Evolutionary conservation across 2,329 filamentous ascomycete species (phyloP).

Genomic region (Botrytis fragariae): DNA sequence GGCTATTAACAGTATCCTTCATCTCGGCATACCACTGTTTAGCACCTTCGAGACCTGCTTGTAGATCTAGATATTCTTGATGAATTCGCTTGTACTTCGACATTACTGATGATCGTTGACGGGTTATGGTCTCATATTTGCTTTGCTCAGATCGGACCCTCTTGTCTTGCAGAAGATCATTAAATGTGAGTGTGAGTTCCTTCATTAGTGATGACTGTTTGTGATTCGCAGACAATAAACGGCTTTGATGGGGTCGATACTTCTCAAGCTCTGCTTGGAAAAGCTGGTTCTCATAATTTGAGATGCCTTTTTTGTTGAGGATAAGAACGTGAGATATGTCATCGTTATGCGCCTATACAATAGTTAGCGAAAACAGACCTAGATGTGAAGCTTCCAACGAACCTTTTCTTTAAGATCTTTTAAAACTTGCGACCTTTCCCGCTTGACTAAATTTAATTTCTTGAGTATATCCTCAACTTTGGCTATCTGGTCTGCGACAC

Average conservation of each 20-base stretch:
- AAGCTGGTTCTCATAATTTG: slow-evolving; percentile 85
- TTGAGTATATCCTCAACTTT: slow-evolving; percentile 87
- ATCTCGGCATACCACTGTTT: slow-evolving; percentile 95
- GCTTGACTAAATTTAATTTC: slow-evolving; percentile 88
- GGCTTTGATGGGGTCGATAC: slow-evolving; percentile 87
- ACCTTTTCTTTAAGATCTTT: slow-evolving; percentile 99
- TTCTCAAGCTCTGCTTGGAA: slow-evolving; percentile 98
- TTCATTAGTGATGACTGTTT: slow-evolving; percentile 95
- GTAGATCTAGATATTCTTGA: slow-evolving; percentile 87
- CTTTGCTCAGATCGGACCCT: slow-evolving; percentile 89
- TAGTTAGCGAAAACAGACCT: slow-evolving; percentile 21
- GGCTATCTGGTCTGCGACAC: slow-evolving; percentile 84
- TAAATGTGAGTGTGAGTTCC: slow-evolving; percentile 84
- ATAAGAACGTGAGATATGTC: slow-evolving; percentile 98
- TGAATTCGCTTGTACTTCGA: slow-evolving; percentile 87
- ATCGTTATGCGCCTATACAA: slow-evolving; percentile 77
- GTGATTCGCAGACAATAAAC: slow-evolving; percentile 88
- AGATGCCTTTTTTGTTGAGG: slow-evolving; percentile 93
- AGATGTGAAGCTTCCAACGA: slow-evolving; percentile 33
- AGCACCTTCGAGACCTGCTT: slow-evolving; percentile 80
- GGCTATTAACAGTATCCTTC: slow-evolving; percentile 87
- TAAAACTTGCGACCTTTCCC: slow-evolving; percentile 84
- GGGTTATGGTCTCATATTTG: slow-evolving; percentile 86
- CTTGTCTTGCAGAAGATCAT: slow-evolving; percentile 87
- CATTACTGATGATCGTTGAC: slow-evolving; percentile 77